Conservation (phyloP, 179 eudicot genomes). For the Beta lomatogona region DNA sequence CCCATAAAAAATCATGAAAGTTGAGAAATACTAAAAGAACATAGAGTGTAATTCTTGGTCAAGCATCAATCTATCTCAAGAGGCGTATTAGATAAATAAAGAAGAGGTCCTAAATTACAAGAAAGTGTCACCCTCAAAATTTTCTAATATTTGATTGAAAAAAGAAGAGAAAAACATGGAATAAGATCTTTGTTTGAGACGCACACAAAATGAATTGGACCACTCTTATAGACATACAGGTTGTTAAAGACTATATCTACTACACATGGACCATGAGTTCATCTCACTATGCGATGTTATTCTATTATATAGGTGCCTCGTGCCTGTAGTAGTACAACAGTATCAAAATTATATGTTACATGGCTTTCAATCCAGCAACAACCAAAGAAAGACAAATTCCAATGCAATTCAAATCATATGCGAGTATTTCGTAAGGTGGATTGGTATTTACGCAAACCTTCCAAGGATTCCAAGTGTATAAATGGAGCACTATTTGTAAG, state of each 20-base stretch:
- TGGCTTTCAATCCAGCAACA: background rate
- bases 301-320: background rate
- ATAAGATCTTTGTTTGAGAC: background rate
- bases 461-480: too few species aligned
- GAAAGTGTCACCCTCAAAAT: background rate
- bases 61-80: conserved; percentile 16
- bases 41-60: conserved; percentile 15
- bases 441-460: too few species aligned
- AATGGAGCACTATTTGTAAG: too few species aligned
- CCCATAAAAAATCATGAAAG: too few species aligned
- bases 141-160: background rate
- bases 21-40: background rate
- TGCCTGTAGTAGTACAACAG: background rate
- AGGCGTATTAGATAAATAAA: background rate
- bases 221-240: background rate
- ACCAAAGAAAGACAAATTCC: background rate
- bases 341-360: background rate
- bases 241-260: background rate
- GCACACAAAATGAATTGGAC: conserved; percentile 1
- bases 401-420: background rate
- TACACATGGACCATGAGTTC: conserved; percentile 26
- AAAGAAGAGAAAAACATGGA: background rate
- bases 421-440: too few species aligned
- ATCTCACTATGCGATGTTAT: conserved; percentile 12
- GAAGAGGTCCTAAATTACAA: background rate